A percentile compares a stretch with the other conserved stretches of the same genome.
Conservation (phyloP, 2,329 filamentous ascomycete genomes). For the Lizonia empirigonia region DNA sequence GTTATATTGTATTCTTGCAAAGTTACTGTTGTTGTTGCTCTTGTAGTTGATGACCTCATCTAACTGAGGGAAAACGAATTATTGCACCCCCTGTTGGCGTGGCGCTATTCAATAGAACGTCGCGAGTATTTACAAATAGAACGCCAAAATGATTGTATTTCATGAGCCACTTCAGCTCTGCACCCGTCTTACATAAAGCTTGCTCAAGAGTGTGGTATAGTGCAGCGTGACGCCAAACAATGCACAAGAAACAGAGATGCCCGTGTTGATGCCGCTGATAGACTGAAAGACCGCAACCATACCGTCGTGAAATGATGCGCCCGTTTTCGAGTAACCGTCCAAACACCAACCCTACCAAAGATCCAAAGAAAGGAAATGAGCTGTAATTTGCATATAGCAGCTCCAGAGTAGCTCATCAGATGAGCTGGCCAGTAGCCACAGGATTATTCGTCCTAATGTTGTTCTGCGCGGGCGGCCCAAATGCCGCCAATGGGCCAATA, state of each 20-base stretch:
- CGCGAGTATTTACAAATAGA: too few relatives aligned
- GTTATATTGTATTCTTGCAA: too few relatives aligned
- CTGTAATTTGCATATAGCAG: neutral
- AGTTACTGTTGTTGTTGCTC: too few relatives aligned
- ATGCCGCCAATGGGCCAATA: conserved; percentile 27
- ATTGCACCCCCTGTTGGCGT: too few relatives aligned
- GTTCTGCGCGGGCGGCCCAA: conserved; percentile 35
- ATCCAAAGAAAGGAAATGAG: conserved; percentile 4
- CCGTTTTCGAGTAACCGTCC: conserved; percentile 12
- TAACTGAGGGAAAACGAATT: too few relatives aligned
- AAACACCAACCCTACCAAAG: conserved; percentile 8
- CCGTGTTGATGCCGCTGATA: conserved; percentile 38
- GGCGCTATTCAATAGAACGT: too few relatives aligned
- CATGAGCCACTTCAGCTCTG: conserved; percentile 4
- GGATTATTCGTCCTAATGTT: conserved; percentile 36
- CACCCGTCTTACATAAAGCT: conserved; percentile 5
- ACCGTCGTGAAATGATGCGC: conserved; percentile 7
- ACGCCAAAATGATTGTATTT: neutral
- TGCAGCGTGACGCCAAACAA: conserved; percentile 16
- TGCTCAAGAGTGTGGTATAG: conserved; percentile 17
- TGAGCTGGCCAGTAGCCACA: conserved; percentile 43
- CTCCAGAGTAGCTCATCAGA: conserved; percentile 20
- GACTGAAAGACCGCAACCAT: conserved; percentile 18
- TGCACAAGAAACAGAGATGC: conserved; percentile 9
- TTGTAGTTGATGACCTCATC: too few relatives aligned